Evolutionary conservation across 805 yeast genomes (phyloP).

Genomic region (Saccharomyces kudriavzevii): DNA sequence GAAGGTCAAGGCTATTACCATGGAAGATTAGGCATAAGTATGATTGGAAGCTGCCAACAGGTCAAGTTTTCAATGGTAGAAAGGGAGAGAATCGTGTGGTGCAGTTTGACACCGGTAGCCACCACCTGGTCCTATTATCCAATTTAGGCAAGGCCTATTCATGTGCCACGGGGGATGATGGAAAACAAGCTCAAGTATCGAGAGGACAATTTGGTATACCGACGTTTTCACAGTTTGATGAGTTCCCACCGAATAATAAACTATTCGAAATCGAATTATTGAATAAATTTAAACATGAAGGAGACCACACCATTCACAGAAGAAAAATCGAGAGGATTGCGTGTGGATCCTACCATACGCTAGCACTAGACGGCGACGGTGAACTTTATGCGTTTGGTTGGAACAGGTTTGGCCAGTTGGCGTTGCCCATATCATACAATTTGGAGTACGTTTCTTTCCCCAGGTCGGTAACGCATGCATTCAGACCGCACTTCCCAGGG

Average conservation of each 20-base stretch:
- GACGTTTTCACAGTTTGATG: constrained; percentile 53
- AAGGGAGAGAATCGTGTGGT: constrained; percentile 43
- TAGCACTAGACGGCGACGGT: constrained; percentile 62
- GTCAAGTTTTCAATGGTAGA: constrained; percentile 19
- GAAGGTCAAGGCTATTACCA: constrained; percentile 18
- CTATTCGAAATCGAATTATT: constrained; percentile 40
- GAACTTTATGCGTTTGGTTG: constrained; percentile 80
- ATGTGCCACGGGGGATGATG: constrained; percentile 45
- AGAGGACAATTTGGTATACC: constrained; percentile 87
- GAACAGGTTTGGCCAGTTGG: constrained; percentile 80
- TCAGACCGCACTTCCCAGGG: constrained; percentile 35
- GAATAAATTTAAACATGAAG: constrained; percentile 15
- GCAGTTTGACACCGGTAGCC: constrained; percentile 51
- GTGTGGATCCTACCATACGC: constrained; percentile 64
- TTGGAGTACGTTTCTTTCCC: constrained; percentile 71
- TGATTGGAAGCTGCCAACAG: constrained; percentile 16
- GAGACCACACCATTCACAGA: constrained; percentile 15
- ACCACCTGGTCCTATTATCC: constrained; percentile 61
- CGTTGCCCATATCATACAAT: constrained; percentile 54
- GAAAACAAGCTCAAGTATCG: constrained; percentile 20
- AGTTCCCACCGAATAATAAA: constrained; percentile 41
- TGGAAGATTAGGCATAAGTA: constrained; percentile 21
- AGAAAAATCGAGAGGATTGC: constrained; percentile 54
- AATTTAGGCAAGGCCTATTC: constrained; percentile 54
- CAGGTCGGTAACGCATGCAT: constrained; percentile 35